Base-by-base conservation (phyloP, 305 asterid species). In the Coffea humblotiana region DNA sequence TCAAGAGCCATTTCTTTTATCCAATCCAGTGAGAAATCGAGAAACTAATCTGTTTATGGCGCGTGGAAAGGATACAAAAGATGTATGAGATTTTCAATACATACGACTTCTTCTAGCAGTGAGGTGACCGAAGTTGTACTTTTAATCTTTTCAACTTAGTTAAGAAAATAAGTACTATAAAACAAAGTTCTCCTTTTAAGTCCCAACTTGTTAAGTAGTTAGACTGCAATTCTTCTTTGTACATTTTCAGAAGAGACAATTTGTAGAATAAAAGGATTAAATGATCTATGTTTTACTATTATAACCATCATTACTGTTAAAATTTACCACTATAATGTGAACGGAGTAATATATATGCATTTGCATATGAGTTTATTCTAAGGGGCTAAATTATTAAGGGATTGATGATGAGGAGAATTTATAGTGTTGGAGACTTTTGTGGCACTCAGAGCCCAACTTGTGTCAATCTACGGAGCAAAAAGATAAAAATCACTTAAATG, bases 321-420 rank as follows among this genome's bases (percentile, higher is more conserved):
- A 9, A 65, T 32, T 67, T 16, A 37, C 29, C 29, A 29, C 72
- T 35, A 6, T 45, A 67, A 32, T 15, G 25, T 40, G 43, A 40
- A 40, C 4, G 43, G 6, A 40, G 43, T 40, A 40, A 40, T 40
- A 40, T 40, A 3, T 37, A 37, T 35, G 0, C 49, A 74, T 32
- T 29, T 40, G 64, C 11, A 13, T n/a, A n/a, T 45, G 60, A 11
- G 54, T 43, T 10, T 2, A 15, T 58, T 63, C 29, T 15, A 48
- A 61, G 49, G 73, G 65, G 64, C 48, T 27, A 45, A 32, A 64
- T 77, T 8, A 48, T 77, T n/a, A 77, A 47, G 16, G 10, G n/a
- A 29, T 65, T 77, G 68, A 72, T 18, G 49, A 72, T 18, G 49
- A 48, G 27, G 73, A 52, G 49, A 63, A 64, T 65, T 65, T 23